Conservation (phyloP, 805 yeast genomes). For the Kuraishia capsulata region DNA sequence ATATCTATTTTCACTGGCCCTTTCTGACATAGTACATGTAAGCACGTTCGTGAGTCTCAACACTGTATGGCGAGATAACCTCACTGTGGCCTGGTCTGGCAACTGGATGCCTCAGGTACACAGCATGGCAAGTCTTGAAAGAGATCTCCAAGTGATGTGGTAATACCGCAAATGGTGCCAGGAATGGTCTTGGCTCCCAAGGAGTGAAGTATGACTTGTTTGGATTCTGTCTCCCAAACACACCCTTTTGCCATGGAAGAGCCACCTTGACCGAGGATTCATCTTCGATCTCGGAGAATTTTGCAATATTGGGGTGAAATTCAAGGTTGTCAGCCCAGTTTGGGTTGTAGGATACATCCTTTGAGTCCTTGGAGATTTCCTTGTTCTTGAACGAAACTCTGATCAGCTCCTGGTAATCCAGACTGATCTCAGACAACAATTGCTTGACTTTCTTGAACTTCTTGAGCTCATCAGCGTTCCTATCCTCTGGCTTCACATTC, state of each 20-base stretch:
- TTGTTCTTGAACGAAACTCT: slow-evolving; percentile 14
- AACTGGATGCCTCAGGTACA: slow-evolving; percentile 94
- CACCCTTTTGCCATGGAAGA: slow-evolving; percentile 75
- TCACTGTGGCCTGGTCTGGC: slow-evolving; percentile 97
- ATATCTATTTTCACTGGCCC: slow-evolving; percentile 38
- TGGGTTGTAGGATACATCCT: slow-evolving; percentile 12
- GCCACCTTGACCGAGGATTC: slow-evolving; percentile 28
- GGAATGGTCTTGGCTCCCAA: slow-evolving; percentile 90
- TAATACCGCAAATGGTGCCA: slow-evolving; percentile 85
- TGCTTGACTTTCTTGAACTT: slow-evolving; percentile 22
- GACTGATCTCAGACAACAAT: slow-evolving; percentile 22
- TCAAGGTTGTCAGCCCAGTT: slow-evolving; percentile 40
- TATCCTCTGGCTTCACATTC: not conserved
- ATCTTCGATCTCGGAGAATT: slow-evolving; percentile 21
- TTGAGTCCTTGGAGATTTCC: not conserved
- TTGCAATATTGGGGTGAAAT: slow-evolving; percentile 30
- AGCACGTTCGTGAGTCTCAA: slow-evolving; percentile 82
- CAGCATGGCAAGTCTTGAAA: slow-evolving; percentile 88
- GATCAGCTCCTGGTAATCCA: slow-evolving; percentile 20
- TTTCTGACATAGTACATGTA: slow-evolving; percentile 86
- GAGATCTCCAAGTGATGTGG: slow-evolving; percentile 91
- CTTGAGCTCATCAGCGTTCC: slow-evolving; percentile 7
- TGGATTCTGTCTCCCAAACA: slow-evolving; percentile 75
- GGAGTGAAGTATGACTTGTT: slow-evolving; percentile 87
- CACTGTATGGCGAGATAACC: slow-evolving; percentile 83